These are phyloP conservation scores for Escallonia rubra DNA, from an alignment of 129 eudicot genomes.

Conservation along the genomic window DNA sequence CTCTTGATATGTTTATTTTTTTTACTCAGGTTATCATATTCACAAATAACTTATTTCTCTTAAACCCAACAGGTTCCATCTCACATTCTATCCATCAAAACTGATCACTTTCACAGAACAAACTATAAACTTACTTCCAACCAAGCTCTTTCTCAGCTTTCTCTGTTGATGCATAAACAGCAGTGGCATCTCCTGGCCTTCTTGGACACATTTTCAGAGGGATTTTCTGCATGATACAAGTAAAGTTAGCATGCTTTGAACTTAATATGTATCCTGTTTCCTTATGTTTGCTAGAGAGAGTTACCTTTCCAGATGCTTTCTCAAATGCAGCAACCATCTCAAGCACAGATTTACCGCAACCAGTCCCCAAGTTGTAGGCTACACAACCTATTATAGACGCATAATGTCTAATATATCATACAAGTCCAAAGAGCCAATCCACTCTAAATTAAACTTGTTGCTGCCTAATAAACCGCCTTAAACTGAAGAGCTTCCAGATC, in stretches of 20 bases:
- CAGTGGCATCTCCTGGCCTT: slow-evolving; percentile 94
- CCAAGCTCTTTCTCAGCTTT: slow-evolving; percentile 84
- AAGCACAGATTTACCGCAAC: slow-evolving; percentile 83
- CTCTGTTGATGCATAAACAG: slow-evolving; percentile 83
- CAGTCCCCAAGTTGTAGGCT: slow-evolving; percentile 92
- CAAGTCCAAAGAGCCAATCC: not conserved
- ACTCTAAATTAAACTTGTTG: not conserved
- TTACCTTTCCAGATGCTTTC: slow-evolving; percentile 89
- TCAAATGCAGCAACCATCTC: slow-evolving; percentile 96
- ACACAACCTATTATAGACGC: slow-evolving; percentile 51
- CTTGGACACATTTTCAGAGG: slow-evolving; percentile 86
- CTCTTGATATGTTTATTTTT: too few species aligned
- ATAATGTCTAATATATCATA: not conserved
- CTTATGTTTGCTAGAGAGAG: not conserved
- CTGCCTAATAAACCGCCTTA: not conserved
- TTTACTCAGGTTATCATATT: too few species aligned
- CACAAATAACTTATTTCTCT: not conserved
- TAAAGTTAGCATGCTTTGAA: not conserved
- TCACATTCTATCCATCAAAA: not conserved
- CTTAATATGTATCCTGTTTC: not conserved
- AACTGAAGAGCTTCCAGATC: not conserved
- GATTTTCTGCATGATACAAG: slow-evolving; percentile 49
- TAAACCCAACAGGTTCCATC: not conserved
- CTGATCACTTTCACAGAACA: not conserved
- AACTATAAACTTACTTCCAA: slow-evolving; percentile 67